Evolutionary conservation across 192 early-diverging fungal species (phyloP), one percentile per base, ranked within the genome.

Genomic region (Backusella liffmaniae): DNA sequence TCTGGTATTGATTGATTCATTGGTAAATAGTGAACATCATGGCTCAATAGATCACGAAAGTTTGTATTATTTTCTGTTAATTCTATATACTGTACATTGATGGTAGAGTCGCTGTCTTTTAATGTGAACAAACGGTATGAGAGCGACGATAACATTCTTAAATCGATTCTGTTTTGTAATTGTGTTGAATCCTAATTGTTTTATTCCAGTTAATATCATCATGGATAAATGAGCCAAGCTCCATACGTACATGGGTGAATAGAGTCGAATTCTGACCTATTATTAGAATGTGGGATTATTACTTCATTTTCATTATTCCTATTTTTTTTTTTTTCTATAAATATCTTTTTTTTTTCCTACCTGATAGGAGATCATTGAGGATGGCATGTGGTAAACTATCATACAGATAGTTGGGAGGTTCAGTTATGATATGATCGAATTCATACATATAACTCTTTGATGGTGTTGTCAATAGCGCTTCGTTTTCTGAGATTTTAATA

Each of bases 401-500:
- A 26, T 39, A 42, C 6, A 42, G 36, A 9, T 70, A 23, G 4
- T 44, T 36, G 12, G 41, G 15, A 15, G 34, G 21, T 15, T 39
- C 36, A 23, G 34, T 37, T 23, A 70, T 9, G 16, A 70, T 37
- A 8, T 70, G n/a, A 13, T 36, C 21, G 23, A 70, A 70, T 42
- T 35, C 5, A 37, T 26, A 70, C 13, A 70, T 21, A 29, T 12
- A 37, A 12, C 35, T 18, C 8, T 70, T 37, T 21, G 36, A 18
- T 44, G 36, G 18, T 39, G 68, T 26, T 42, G 37, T 39, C 21
- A 70, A 70, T 13, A 42, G 10, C 2, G 39, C 68, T 70, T 70
- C 35, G 5, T 39, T 70, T 37, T 70, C 68, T 10, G 35, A 70
- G 42, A 44, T 37, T 70, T 70, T 70, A 70, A 44, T 39, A 12